These are phyloP conservation scores for Penicillium antarcticum DNA, from an alignment of 495 filamentous ascomycete species.

Conservation along the genomic window DNA sequence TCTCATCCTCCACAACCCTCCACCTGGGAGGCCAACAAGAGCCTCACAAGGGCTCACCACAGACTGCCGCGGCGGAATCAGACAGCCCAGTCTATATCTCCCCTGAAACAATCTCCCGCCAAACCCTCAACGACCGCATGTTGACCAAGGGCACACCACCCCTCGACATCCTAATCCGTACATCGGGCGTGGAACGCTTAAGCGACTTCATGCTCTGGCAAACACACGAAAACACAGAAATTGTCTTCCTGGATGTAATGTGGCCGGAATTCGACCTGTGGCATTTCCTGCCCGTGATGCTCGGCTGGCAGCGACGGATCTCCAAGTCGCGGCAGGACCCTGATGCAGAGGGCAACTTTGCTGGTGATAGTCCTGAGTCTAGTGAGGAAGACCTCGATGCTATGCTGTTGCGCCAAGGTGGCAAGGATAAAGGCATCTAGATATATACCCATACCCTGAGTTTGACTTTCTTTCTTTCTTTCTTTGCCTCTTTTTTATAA, in stretches of 20 bases:
- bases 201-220: constrained; percentile 99
- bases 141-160: constrained; percentile 83
- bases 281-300: constrained; percentile 86
- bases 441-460: constrained; percentile 4
- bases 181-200: constrained; percentile 84
- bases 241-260: constrained; percentile 85
- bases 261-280: constrained; percentile 98
- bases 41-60: constrained; percentile 22
- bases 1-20: constrained; percentile 53
- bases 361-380: constrained; percentile 30
- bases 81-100: constrained; percentile 45
- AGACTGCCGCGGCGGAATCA: constrained; percentile 16
- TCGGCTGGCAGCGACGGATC: constrained; percentile 84
- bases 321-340: constrained; percentile 42
- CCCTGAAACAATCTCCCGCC: constrained; percentile 80
- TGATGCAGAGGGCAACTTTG: constrained; percentile 42
- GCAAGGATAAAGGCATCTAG: constrained; percentile 34
- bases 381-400: constrained; percentile 25
- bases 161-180: constrained; percentile 83
- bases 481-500: constrained; percentile 1
- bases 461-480: constrained; percentile 8
- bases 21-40: constrained; percentile 36
- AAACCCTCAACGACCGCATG: constrained; percentile 74
- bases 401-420: constrained; percentile 14
- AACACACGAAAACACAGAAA: constrained; percentile 84